Conservation (phyloP, 1,284 basidiomycete species). For the Ganoderma lingzhi region DNA sequence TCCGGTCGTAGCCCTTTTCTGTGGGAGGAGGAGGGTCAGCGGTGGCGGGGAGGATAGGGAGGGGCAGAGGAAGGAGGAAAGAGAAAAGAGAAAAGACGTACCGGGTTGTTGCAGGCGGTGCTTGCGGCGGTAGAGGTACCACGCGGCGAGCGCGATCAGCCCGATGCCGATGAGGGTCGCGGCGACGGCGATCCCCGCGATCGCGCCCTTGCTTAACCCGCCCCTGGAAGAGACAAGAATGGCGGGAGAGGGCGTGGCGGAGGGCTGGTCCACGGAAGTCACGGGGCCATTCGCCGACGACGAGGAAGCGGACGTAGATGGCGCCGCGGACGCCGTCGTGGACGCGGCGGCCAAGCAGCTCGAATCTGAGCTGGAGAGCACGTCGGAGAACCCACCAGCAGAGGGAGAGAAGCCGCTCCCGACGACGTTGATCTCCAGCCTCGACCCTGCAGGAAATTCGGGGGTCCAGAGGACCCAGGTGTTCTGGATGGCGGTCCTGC, state of each 20-base stretch:
- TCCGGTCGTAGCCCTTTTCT: background rate
- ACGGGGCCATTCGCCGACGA: too few relatives aligned
- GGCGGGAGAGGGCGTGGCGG: background rate
- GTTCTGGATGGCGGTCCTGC: slow-evolving; percentile 67
- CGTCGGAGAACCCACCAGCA: background rate
- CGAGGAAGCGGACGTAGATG: background rate
- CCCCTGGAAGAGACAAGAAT: background rate
- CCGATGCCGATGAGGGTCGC: background rate
- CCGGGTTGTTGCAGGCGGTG: background rate
- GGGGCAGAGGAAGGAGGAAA: background rate
- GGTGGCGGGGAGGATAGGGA: too few relatives aligned
- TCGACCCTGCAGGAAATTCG: background rate
- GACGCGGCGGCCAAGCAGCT: background rate
- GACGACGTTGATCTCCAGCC: background rate
- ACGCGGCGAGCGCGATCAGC: background rate
- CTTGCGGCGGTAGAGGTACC: background rate
- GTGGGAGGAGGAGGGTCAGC: background rate
- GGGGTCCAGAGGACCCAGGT: background rate
- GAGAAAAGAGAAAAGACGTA: background rate
- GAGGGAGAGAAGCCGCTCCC: background rate
- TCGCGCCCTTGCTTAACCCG: background rate
- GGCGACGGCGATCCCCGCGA: slow-evolving; percentile 1
- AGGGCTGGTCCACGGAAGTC: background rate
- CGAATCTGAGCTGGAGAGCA: background rate
- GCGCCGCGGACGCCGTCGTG: background rate